Evolutionary conservation across 495 filamentous ascomycete genomes (phyloP).

Genomic region (Talaromyces ruber): DNA sequence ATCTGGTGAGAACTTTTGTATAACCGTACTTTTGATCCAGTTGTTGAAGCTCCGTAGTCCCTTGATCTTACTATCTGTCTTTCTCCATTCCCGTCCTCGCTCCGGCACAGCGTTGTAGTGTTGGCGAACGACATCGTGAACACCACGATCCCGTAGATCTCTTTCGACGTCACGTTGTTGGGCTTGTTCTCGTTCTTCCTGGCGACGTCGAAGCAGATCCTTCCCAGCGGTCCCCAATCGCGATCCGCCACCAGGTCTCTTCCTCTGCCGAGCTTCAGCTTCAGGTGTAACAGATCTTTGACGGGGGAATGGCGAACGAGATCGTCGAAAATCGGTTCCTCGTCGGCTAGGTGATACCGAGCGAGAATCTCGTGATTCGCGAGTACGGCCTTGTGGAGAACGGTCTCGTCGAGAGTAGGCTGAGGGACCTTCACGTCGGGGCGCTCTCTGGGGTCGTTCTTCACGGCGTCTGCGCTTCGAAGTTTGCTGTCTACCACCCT

Average conservation of each 20-base stretch:
- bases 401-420: conserved; percentile 35
- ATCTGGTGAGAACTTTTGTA: conserved; percentile 89
- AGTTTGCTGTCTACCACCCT: conserved; percentile 14
- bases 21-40: conserved; percentile 94
- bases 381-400: conserved; percentile 20
- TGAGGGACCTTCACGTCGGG: conserved; percentile 31
- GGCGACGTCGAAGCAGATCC: conserved; percentile 58
- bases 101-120: conserved; percentile 93
- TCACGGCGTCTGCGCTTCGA: conserved; percentile 36
- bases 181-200: conserved; percentile 56
- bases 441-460: conserved; percentile 32
- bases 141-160: conserved; percentile 40
- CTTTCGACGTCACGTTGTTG: conserved; percentile 43
- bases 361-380: background rate
- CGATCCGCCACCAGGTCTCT: conserved; percentile 76
- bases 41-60: conserved; percentile 94
- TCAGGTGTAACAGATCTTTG: conserved; percentile 33
- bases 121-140: conserved; percentile 77
- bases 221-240: conserved; percentile 65
- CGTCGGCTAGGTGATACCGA: conserved; percentile 9
- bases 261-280: conserved; percentile 56
- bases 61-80: conserved; percentile 87
- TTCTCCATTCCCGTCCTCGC: conserved; percentile 87
- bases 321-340: conserved; percentile 20
- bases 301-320: conserved; percentile 25